Evolutionary conservation across 192 early-diverging fungal genomes (phyloP).

Genomic region (Powellomyces hirtus): DNA sequence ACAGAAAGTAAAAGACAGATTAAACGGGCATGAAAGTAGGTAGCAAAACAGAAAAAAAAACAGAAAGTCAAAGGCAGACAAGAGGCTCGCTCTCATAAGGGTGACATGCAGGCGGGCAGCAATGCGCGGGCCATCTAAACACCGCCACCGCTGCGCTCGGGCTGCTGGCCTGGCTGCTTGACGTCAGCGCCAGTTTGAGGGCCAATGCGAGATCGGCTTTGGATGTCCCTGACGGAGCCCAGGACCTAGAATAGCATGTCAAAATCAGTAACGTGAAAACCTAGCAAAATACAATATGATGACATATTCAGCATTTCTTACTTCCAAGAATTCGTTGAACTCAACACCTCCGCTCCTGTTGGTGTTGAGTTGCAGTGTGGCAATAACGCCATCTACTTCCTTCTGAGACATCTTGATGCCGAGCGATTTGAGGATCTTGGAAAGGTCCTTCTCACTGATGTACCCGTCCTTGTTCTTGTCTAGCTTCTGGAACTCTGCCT

Average conservation of each 20-base stretch:
- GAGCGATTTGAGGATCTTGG: slow-evolving; percentile 49
- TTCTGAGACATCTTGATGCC: slow-evolving; percentile 48
- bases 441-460: slow-evolving; percentile 53
- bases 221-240: slow-evolving; percentile 58
- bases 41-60: neutral
- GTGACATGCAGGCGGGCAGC: too few relatives aligned
- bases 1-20: neutral
- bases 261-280: neutral
- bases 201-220: slow-evolving; percentile 47
- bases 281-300: neutral
- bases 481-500: slow-evolving; percentile 52
- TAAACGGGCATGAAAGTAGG: neutral
- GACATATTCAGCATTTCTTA: neutral
- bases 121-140: too few relatives aligned
- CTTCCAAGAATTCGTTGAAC: slow-evolving; percentile 70
- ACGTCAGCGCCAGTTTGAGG: slow-evolving; percentile 26
- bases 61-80: neutral
- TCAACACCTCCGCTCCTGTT: slow-evolving; percentile 57
- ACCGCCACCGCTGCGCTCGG: slow-evolving; percentile 46
- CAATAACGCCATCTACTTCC: slow-evolving; percentile 54
- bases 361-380: slow-evolving; percentile 53
- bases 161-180: slow-evolving; percentile 28
- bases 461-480: slow-evolving; percentile 58
- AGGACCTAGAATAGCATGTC: slow-evolving; percentile 41
- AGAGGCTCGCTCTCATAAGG: too few relatives aligned